Evolutionary conservation across 164 flowering plant species (phyloP).

Genomic region (Magnolia officinalis): DNA sequence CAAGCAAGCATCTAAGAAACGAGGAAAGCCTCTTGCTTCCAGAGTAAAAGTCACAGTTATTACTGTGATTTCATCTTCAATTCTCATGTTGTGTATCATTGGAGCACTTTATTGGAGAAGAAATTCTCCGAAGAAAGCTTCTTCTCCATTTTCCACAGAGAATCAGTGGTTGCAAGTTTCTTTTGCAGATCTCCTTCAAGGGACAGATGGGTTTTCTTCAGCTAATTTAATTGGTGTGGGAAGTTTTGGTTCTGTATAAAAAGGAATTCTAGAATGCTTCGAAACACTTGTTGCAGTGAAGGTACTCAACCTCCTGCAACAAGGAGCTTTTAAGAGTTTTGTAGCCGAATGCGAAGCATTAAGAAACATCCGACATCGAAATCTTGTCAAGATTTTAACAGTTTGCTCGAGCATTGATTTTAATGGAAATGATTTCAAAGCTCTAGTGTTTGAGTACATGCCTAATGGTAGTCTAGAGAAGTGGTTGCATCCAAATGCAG

Average conservation of each 20-base stretch:
- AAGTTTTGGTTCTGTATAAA: slow-evolving; percentile 18
- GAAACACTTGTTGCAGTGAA: slow-evolving; percentile 12
- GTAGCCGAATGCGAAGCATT: slow-evolving; percentile 17
- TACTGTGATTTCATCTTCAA: not conserved
- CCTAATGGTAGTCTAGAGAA: not conserved
- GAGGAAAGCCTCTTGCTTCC: not conserved
- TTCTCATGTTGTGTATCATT: not conserved
- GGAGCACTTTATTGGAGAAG: slow-evolving; percentile 6
- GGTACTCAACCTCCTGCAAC: slow-evolving; percentile 19
- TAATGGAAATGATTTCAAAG: slow-evolving; percentile 5
- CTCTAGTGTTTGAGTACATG: not conserved
- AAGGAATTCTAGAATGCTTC: slow-evolving; percentile 7
- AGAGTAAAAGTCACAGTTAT: not conserved
- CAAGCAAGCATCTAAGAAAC: not conserved
- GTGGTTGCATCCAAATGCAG: not conserved
- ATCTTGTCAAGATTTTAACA: slow-evolving; percentile 19
- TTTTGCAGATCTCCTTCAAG: slow-evolving; percentile 14
- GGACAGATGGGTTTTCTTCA: slow-evolving; percentile 13
- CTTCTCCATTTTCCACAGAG: not conserved
- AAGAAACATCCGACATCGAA: slow-evolving; percentile 10
- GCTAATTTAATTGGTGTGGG: slow-evolving; percentile 18
- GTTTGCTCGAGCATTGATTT: slow-evolving; percentile 10
- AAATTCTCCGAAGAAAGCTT: not conserved
- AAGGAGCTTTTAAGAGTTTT: slow-evolving; percentile 22
- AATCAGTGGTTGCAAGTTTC: slow-evolving; percentile 4